Evolutionary conservation across 805 yeast species (phyloP), one percentile per base, ranked within the genome.

Genomic region (Saturnispora diversa): DNA sequence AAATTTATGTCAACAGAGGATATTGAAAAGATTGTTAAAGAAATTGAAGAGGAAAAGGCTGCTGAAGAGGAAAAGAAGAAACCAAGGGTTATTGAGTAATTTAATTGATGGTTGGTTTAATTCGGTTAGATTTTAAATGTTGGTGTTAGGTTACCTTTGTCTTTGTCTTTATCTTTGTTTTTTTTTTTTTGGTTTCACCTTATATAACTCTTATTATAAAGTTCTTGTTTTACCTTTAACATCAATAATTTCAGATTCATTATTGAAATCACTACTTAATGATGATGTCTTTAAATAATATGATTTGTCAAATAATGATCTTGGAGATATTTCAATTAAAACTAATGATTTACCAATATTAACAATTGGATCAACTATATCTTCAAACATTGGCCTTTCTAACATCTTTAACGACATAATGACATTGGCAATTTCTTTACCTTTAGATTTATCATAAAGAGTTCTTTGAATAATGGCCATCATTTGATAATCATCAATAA

Each of bases 1-100:
- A 72, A 72, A 47, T 64, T 66, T 40, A 70, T 88, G 55, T 64
- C 76, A 13, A 72, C 76, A 40, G 94, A 83, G 15, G 84, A 80
- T 50, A 78, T 88, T 48, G 81, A 77, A 50, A 70, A 70, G 43
- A 73, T 77, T 50, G 97, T 88, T 32, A 77, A 79, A 45, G 80
- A 77, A 52, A 82, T 90, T 44, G 97, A 88, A 64, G 81, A 74
- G 24, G 97, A 87, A 62, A 87, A 87, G 66, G 87, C 72, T 49
- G 81, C 77, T 37, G 92, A 80, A 64, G 84, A 80, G 39, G 90
- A 77, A 53, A 80, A 76, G 73, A 81, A 74, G 70, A 80, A 71
- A 63, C 60, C 64, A 50, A 63, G 58, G 50, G 50, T 48, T 39
- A 47, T 45, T 15, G 56, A 50, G 24, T 53, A 44, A 39, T 20